Conservation (phyloP, 2,329 filamentous ascomycete genomes). For the Phaeosphaeriaceae sp. region DNA sequence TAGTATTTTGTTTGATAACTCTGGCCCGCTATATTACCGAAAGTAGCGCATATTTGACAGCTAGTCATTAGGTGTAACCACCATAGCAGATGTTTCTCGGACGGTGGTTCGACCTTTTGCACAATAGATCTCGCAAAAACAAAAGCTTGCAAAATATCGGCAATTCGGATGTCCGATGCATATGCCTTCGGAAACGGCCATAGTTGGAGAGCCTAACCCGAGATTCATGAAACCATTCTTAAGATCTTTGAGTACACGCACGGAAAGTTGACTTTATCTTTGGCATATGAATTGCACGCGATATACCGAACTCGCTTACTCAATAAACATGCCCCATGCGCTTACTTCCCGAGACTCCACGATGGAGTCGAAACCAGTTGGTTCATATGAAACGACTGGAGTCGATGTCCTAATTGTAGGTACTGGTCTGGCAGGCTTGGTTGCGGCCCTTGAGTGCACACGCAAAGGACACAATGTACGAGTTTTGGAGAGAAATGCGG, state of each 20-base stretch:
- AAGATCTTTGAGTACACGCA: conserved; percentile 20
- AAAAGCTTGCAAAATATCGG: conserved; percentile 15
- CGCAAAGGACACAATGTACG: conserved; percentile 51
- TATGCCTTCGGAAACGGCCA: conserved; percentile 19
- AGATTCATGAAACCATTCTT: conserved; percentile 12
- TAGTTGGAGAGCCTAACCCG: conserved; percentile 29
- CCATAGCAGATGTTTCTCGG: conserved; percentile 13
- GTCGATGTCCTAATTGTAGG: conserved; percentile 51
- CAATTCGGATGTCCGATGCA: conserved; percentile 22
- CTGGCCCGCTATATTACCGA: conserved; percentile 19
- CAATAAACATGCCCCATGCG: conserved; percentile 45
- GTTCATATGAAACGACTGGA: conserved; percentile 55
- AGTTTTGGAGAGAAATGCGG: conserved; percentile 52
- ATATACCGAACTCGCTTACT: conserved; percentile 2
- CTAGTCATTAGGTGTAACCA: conserved; percentile 17
- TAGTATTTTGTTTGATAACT: not conserved
- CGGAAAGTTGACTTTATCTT: conserved; percentile 1
- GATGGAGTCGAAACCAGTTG: conserved; percentile 57
- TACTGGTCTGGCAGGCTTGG: conserved; percentile 48
- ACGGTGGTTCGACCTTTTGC: conserved; percentile 1
- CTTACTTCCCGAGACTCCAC: conserved; percentile 56
- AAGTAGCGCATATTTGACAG: conserved; percentile 15
- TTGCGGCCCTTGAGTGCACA: conserved; percentile 47
- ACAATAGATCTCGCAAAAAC: not conserved
- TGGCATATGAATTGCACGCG: conserved; percentile 11